phyloP scores from a whole-genome alignment of 2,329 filamentous ascomycete genomes.

The Ilyonectria sp. region DNA sequence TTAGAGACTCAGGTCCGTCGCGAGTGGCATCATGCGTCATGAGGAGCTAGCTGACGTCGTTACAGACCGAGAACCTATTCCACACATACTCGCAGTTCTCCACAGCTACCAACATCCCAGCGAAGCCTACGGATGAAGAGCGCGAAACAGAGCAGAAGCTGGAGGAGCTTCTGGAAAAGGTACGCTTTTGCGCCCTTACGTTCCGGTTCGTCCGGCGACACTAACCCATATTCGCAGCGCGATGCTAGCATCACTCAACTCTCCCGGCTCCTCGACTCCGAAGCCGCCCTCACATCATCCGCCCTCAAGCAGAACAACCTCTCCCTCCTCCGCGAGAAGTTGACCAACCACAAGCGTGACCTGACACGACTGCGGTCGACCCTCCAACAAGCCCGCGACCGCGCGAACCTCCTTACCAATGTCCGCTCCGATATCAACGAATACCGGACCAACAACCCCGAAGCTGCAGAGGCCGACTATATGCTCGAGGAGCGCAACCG shows the following conservation, averaged over 20 bases:
- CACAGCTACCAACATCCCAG: slow-evolving; percentile 82
- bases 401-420: slow-evolving; percentile 90
- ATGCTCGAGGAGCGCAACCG: slow-evolving; percentile 92
- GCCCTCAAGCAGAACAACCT: slow-evolving; percentile 98
- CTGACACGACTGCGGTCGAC: slow-evolving; percentile 80
- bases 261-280: slow-evolving; percentile 90
- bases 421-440: slow-evolving; percentile 93
- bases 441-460: slow-evolving; percentile 87
- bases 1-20: slow-evolving; percentile 87
- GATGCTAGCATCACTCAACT: slow-evolving; percentile 87
- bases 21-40: slow-evolving; percentile 36
- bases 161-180: slow-evolving; percentile 87
- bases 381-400: slow-evolving; percentile 84
- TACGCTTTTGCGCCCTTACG: slow-evolving; percentile 52
- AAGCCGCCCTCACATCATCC: slow-evolving; percentile 87
- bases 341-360: slow-evolving; percentile 88
- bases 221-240: slow-evolving; percentile 68
- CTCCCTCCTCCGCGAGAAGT: slow-evolving; percentile 89
- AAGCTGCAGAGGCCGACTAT: slow-evolving; percentile 91
- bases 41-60: slow-evolving; percentile 40
- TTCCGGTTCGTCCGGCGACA: slow-evolving; percentile 16
- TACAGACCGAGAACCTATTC: slow-evolving; percentile 85
- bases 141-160: slow-evolving; percentile 83
- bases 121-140: slow-evolving; percentile 90
- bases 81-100: slow-evolving; percentile 94